Evolutionary conservation across 106 monocot species (phyloP).

Genomic region (Triglochin maritima): DNA sequence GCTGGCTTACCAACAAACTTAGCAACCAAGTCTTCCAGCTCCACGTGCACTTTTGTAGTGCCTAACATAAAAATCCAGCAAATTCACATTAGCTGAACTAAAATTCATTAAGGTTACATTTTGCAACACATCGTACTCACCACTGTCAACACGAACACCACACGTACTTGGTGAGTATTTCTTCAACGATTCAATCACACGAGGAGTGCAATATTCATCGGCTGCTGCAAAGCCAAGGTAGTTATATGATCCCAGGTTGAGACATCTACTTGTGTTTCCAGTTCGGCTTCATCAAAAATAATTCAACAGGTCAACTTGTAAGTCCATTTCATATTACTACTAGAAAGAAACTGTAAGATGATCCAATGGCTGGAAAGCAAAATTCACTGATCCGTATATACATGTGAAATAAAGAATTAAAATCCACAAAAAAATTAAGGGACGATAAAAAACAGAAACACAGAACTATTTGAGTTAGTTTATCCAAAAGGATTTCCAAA

Average conservation of each 20-base stretch:
- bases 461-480: no score
- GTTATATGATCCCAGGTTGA: constrained; percentile 22
- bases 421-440: no score
- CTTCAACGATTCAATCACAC: constrained; percentile 73
- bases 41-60: constrained; percentile 9
- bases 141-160: constrained; percentile 83
- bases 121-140: constrained; percentile 26
- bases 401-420: no score
- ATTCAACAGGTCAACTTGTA: not conserved
- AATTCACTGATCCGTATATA: no score
- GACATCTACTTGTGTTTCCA: constrained; percentile 1
- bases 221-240: constrained; percentile 35
- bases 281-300: constrained; percentile 5
- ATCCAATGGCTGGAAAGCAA: not conserved
- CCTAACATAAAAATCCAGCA: not conserved
- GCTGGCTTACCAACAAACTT: constrained; percentile 18
- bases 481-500: no score
- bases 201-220: constrained; percentile 95
- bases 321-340: not conserved
- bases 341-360: not conserved
- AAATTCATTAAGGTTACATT: constrained; percentile 9
- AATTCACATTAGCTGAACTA: not conserved
- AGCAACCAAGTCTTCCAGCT: constrained; percentile 17
- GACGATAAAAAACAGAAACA: no score
- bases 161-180: constrained; percentile 89